Conservation (phyloP, 129 eudicot species). For the Lonicera japonica region DNA sequence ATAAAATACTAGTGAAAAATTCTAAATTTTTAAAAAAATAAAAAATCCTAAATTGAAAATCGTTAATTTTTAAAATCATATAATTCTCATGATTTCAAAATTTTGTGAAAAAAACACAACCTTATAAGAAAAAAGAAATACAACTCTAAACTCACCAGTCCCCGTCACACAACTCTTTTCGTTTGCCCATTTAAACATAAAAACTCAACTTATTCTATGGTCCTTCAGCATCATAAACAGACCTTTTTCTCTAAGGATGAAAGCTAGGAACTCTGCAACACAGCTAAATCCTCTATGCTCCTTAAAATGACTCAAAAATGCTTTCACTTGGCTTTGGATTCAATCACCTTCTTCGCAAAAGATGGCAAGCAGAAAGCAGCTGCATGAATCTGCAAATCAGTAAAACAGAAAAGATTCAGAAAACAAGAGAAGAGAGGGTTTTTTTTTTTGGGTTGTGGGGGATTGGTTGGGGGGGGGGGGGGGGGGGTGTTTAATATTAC, state of each 20-base stretch:
- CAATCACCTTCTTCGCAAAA: constrained; percentile 79
- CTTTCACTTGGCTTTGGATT: constrained; percentile 39
- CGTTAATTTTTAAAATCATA: too few relatives aligned
- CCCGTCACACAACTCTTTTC: background rate
- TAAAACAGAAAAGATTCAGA: background rate
- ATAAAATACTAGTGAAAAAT: too few relatives aligned
- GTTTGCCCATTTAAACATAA: background rate
- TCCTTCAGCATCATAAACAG: too few relatives aligned
- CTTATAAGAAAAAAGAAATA: background rate
- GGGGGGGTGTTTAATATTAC: too few relatives aligned
- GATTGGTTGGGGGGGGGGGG: too few relatives aligned
- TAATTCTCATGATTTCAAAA: too few relatives aligned
- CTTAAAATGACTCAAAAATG: background rate
- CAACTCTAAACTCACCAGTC: background rate
- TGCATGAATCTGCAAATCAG: constrained; percentile 51
- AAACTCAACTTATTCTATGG: background rate
- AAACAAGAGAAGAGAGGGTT: background rate
- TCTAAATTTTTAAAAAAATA: too few relatives aligned
- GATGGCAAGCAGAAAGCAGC: constrained; percentile 92
- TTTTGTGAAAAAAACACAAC: too few relatives aligned
- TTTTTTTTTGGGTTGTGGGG: background rate
- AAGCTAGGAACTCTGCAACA: constrained; percentile 20
- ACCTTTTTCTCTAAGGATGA: background rate
- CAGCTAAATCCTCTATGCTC: constrained; percentile 18
- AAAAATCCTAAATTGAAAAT: too few relatives aligned